phyloP scores from a whole-genome alignment of 208 protist species.

The Wallacemonas sp. region DNA sequence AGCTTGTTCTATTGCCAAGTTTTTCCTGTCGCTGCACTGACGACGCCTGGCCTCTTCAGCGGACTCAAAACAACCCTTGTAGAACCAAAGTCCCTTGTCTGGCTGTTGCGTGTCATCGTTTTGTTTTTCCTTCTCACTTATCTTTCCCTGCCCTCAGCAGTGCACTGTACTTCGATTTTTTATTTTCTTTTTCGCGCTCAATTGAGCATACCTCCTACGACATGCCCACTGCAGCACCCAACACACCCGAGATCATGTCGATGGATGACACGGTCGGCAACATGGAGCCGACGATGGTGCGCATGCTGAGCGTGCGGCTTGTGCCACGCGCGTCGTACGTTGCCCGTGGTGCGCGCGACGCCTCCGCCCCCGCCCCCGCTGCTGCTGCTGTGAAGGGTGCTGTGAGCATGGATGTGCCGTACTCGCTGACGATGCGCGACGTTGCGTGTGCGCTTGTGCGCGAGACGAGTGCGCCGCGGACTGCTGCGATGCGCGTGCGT shows the following conservation, averaged over 20 bases:
- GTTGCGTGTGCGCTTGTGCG: not conserved
- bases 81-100: too few relatives aligned
- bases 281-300: constrained; percentile 11
- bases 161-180: too few relatives aligned
- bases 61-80: too few relatives aligned
- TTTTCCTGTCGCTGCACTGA: not conserved
- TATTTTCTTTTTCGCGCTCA: not conserved
- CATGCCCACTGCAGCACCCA: not conserved
- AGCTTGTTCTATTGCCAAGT: too few relatives aligned
- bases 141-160: too few relatives aligned
- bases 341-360: not conserved
- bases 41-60: too few relatives aligned
- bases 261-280: not conserved
- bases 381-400: not conserved
- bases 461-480: not conserved
- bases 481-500: not conserved
- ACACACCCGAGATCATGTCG: not conserved
- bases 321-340: not conserved
- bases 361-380: too few relatives aligned
- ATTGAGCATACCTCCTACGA: not conserved
- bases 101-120: not conserved
- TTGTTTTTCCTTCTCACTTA: too few relatives aligned
- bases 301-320: constrained; percentile 12
- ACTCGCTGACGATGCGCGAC: not conserved
- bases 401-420: constrained; percentile 4